These are phyloP conservation scores for Polyporus tsugae DNA, from an alignment of 1,284 basidiomycete genomes.

Conservation along the genomic window DNA sequence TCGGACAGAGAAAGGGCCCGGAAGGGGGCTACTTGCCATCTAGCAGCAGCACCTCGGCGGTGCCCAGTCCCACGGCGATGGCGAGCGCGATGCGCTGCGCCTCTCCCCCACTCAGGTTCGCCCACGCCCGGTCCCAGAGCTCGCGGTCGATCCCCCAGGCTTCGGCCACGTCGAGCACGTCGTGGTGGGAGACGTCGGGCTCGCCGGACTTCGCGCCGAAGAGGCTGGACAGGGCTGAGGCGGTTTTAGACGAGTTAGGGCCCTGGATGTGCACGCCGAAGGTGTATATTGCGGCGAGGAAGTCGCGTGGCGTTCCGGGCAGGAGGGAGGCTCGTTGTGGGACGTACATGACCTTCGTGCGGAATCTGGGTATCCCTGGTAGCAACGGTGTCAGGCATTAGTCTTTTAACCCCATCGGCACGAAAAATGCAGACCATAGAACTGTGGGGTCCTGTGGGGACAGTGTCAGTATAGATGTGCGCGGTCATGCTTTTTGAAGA, in stretches of 20 bases:
- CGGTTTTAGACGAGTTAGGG: conserved; percentile 31
- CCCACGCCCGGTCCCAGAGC: conserved; percentile 83
- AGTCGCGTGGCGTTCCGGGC: conserved; percentile 81
- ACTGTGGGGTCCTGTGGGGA: conserved; percentile 56
- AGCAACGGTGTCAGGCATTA: not conserved
- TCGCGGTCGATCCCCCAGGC: conserved; percentile 73
- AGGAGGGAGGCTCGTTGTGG: conserved; percentile 87
- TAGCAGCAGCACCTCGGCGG: conserved; percentile 82
- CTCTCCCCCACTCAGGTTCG: conserved; percentile 84
- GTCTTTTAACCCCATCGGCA: not conserved
- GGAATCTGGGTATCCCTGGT: conserved; percentile 76
- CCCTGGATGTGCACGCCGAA: conserved; percentile 60
- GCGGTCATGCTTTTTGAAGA: not conserved
- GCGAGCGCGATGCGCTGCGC: conserved; percentile 83
- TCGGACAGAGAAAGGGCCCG: not conserved
- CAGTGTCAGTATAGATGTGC: not conserved
- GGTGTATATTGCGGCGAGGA: conserved; percentile 63
- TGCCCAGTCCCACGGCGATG: conserved; percentile 73
- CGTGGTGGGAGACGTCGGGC: conserved; percentile 35
- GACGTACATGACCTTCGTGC: conserved; percentile 83
- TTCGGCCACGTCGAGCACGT: conserved; percentile 62
- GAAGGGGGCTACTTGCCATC: conserved; percentile 65
- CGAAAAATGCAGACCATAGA: conserved; percentile 52
- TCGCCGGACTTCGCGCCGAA: conserved; percentile 33
- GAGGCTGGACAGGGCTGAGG: conserved; percentile 13